Evolutionary conservation across 2,329 filamentous ascomycete genomes (phyloP).

Genomic region (Beauveria varroae): DNA sequence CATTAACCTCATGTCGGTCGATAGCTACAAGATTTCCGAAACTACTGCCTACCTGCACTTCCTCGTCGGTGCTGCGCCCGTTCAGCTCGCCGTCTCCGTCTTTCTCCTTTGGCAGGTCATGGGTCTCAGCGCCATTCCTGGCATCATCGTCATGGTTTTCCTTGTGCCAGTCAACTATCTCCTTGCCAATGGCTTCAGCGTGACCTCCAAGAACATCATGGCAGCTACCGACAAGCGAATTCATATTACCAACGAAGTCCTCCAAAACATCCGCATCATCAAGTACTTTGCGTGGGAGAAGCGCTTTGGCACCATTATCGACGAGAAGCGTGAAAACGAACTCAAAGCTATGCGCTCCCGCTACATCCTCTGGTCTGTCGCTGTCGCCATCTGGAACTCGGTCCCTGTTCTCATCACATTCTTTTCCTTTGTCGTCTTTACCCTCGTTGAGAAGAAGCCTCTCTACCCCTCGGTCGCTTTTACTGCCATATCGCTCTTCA

Average conservation of each 20-base stretch:
- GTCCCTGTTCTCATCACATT: conserved; percentile 94
- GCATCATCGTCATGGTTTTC: conserved; percentile 81
- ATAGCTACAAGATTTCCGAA: conserved; percentile 97
- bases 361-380: conserved; percentile 85
- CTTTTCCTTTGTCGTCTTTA: conserved; percentile 91
- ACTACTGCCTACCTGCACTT: conserved; percentile 94
- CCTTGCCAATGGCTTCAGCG: conserved; percentile 78
- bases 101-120: conserved; percentile 81
- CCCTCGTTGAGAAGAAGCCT: conserved; percentile 78
- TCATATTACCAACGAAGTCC: conserved; percentile 90
- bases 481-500: conserved; percentile 92
- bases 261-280: conserved; percentile 97
- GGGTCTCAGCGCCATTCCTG: conserved; percentile 87
- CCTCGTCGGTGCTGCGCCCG: conserved; percentile 83
- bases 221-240: conserved; percentile 92
- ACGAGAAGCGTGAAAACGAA: conserved; percentile 78
- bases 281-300: conserved; percentile 99
- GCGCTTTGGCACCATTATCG: conserved; percentile 76
- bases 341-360: conserved; percentile 70
- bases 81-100: conserved; percentile 77
- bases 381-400: conserved; percentile 93
- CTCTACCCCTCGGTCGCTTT: conserved; percentile 91
- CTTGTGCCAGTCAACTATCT: conserved; percentile 85
- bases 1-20: conserved; percentile 98
- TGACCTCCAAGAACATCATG: conserved; percentile 84